A percentile compares a stretch with the other conserved stretches of the same genome.
These are phyloP conservation scores for Blastocystis sp. DNA, from an alignment of 352 stramenopile species.

Conservation along the genomic window DNA sequence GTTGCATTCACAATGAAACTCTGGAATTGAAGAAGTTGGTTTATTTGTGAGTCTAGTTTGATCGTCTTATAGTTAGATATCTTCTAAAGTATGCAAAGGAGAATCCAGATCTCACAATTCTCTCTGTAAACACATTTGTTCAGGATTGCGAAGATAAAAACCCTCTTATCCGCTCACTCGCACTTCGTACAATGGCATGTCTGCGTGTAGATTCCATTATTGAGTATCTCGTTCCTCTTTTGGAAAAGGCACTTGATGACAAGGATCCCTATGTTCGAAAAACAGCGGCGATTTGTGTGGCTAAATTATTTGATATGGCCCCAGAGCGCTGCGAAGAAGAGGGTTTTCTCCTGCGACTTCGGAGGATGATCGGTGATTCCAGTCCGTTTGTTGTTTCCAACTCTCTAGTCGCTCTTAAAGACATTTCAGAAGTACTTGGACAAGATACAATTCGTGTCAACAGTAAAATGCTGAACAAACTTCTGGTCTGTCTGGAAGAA, in stretches of 20 bases:
- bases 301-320: conserved; percentile 99
- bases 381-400: conserved; percentile 88
- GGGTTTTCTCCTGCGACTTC: conserved; percentile 81
- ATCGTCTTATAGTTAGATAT: conserved; percentile 75
- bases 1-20: conserved; percentile 87
- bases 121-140: conserved; percentile 99
- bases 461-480: conserved; percentile 78
- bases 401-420: conserved; percentile 89
- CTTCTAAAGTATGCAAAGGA: conserved; percentile 99
- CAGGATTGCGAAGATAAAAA: conserved; percentile 84
- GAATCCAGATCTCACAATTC: conserved; percentile 94
- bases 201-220: conserved; percentile 99
- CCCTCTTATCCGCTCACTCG: conserved; percentile 90
- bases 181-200: conserved; percentile 97
- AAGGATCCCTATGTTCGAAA: conserved; percentile 98
- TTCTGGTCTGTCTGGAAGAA: conserved; percentile 95
- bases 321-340: conserved; percentile 91
- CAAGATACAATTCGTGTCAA: conserved; percentile 90
- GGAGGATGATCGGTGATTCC: conserved; percentile 64
- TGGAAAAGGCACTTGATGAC: conserved; percentile 42
- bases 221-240: conserved; percentile 87
- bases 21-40: conserved; percentile 97
- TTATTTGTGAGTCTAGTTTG: conserved; percentile 84
- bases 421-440: conserved; percentile 92
- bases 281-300: conserved; percentile 96